Evolutionary conservation across 169 alveolate species (phyloP), one percentile per base, ranked within the genome.

Genomic region (Babesia caballi): DNA sequence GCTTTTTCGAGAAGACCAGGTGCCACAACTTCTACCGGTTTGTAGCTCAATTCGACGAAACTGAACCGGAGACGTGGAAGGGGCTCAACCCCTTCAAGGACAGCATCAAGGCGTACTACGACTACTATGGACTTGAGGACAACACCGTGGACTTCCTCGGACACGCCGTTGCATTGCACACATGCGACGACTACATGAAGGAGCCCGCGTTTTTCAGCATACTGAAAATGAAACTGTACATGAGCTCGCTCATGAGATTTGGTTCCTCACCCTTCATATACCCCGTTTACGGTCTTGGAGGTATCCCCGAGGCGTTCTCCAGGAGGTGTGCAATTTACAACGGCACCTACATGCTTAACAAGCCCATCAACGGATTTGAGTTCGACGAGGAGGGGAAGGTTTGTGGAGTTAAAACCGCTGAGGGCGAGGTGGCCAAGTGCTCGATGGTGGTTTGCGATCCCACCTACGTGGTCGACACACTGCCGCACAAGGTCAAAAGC

Each of bases 261-360:
- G 99, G 99, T 25, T 92, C 96, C 56, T 93, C 98, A 23, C 99
- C 99, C 35, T 97, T 97, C 92, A 96, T 97, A 50, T 97, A 97
- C 72, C 99, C 99, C 9, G 90, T 96, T 27, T 97, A 96, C 83
- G 99, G 99, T 11, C 94, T 97, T 8, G 99, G 99, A 40, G 98
- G 98, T n/a, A 93, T 97, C 30, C 99, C 99, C 12, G 98, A 97
- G 84, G 98, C 98, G 35, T 95, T 95, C 88, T 93, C 98, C 28
- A 84, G 99, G 81, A 84, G 94, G 80, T 94, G 97, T 71, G 98
- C 99, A 67, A 93, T 97, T 54, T 94, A 97, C 83, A 98, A 99
- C 2, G 99, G 99, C 53, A 95, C 98, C 28, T 96, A 93, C 89
- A 96, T 97, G 98, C 89, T 97, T 52, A 95, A 97, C 84, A 94